Conservation (phyloP, 2,329 filamentous ascomycete species). For the Clonostachys byssicola region DNA sequence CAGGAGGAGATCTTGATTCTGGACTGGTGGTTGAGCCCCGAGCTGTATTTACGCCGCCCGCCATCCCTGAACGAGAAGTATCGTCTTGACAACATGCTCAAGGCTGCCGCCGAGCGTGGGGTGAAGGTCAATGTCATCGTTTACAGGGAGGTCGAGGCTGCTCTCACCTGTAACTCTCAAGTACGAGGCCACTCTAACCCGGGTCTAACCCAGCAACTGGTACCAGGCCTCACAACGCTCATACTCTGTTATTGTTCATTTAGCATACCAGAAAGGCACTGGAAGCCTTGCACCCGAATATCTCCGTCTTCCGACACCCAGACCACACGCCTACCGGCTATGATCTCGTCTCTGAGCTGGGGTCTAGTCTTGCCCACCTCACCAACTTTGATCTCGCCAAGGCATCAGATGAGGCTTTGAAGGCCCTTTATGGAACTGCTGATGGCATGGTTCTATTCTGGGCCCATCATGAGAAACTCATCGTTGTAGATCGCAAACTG, state of each 20-base stretch:
- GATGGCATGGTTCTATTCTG: constrained; percentile 84
- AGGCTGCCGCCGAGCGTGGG: constrained; percentile 76
- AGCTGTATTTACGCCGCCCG: constrained; percentile 81
- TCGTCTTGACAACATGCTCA: constrained; percentile 77
- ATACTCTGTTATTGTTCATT: constrained; percentile 11
- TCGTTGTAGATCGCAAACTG: constrained; percentile 70
- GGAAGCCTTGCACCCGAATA: constrained; percentile 76
- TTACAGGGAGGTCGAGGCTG: constrained; percentile 86
- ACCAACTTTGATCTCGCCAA: constrained; percentile 54
- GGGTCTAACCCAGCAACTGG: not conserved
- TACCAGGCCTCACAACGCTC: constrained; percentile 1
- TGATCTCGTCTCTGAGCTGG: constrained; percentile 63
- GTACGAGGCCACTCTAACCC: constrained; percentile 25
- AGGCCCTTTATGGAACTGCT: constrained; percentile 75
- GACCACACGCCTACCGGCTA: constrained; percentile 77
- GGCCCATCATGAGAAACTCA: constrained; percentile 92
- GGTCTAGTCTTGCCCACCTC: constrained; percentile 50
- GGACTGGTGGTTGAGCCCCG: constrained; percentile 88
- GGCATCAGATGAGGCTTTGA: constrained; percentile 68
- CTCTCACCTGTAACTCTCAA: constrained; percentile 56
- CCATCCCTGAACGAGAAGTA: constrained; percentile 80
- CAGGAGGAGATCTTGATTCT: constrained; percentile 78
- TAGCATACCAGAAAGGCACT: constrained; percentile 76
- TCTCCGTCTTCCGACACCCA: constrained; percentile 84
- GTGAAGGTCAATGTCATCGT: constrained; percentile 84